Base-by-base conservation (phyloP, 192 early-diverging fungal species). In the Podila minutissima region DNA sequence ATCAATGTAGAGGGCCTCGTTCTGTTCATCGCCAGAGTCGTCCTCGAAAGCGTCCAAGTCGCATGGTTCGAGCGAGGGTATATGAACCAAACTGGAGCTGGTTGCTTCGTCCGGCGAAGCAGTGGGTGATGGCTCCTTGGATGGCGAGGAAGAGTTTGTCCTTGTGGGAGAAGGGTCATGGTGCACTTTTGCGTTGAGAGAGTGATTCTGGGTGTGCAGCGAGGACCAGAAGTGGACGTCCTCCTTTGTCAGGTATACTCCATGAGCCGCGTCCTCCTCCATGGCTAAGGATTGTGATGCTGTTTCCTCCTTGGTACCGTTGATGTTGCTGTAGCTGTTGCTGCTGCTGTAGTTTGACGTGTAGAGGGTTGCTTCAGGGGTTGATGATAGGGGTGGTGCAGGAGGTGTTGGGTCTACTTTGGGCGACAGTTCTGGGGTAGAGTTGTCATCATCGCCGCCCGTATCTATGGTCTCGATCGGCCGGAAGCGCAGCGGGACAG, bases 11-110 rank as follows among this genome's bases (percentile, higher is more conserved):
- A 71, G 20, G 3, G 48, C 66, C n/a, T 66, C 65, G 1, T 50
- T 51, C 50, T 60, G 55, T 24, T 77, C 75, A 4, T 66, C 58
- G 9, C 28, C 55, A 15, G 69, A 63, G 59, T 63, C 75, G 2
- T 57, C 64, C 69, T 72, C 64, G 64, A 65, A 46, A 46, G 13
- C 41, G 53, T 55, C 53, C 53, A 55, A 24, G 22, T 55, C 53
- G n/a, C 24, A 22, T 26, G 20, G 6, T n/a, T 26, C 53, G 24
- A 24, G 53, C 2, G 53, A 55, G 53, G 53, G 53, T 55, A 55
- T 55, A 26, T 55, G 53, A 26, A 55, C 53, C n/a, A 55, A 17
- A 2, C 53, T 55, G 22, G 53, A 55, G 53, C 53, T 26, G 11
- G 20, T 24, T 26, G 6, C 53, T 8, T 55, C 20, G 53, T 55